Percentiles rank a stretch among this genome's conserved stretches.
phyloP scores from a whole-genome alignment of 75 land plant species.

The Sequoia sempervirens region DNA sequence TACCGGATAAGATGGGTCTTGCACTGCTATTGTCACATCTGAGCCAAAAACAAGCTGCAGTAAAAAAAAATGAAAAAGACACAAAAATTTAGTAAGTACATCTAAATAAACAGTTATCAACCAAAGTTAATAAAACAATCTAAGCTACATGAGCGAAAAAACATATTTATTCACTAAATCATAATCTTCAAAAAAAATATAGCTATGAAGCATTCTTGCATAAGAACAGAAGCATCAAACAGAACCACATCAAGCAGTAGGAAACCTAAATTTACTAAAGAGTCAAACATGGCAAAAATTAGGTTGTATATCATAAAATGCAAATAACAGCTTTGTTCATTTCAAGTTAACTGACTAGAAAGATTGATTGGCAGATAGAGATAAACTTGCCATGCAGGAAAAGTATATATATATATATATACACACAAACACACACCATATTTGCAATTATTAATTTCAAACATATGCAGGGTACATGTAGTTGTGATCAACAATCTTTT shows the following conservation, averaged over 20 bases:
- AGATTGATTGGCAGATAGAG: background rate
- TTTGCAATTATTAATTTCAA: background rate
- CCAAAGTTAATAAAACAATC: background rate
- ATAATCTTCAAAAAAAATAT: background rate
- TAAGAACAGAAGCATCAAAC: background rate
- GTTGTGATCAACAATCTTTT: background rate
- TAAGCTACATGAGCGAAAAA: background rate
- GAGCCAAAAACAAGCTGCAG: slow-evolving; percentile 81
- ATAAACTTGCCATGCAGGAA: background rate
- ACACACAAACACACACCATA: no score
- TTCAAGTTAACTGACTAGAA: background rate
- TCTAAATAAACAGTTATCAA: background rate
- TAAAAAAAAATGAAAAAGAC: background rate
- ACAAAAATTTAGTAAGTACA: background rate
- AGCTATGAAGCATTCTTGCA: background rate
- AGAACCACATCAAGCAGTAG: no score
- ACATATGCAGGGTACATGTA: background rate
- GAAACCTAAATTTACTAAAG: background rate
- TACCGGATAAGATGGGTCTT: slow-evolving; percentile 94
- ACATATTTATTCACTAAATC: background rate
- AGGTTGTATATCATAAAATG: background rate
- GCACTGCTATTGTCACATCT: slow-evolving; percentile 69
- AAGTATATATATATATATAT: background rate
- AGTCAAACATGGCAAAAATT: background rate
- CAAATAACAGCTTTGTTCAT: background rate